Base-by-base conservation (phyloP, 345 rosid genomes). In the Corchorus olitorius region DNA sequence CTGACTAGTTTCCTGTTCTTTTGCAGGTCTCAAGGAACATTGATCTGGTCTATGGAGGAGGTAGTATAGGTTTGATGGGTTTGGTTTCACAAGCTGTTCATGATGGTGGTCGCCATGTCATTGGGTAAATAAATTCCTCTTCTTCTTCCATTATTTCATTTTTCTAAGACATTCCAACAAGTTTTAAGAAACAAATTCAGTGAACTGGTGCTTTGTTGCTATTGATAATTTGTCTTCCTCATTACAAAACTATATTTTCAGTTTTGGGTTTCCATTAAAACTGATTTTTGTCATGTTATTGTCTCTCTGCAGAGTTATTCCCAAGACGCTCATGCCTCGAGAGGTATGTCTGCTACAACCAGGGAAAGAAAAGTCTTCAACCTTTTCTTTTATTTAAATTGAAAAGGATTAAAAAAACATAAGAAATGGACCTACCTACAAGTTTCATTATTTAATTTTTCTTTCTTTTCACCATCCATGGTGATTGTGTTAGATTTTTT, bases 321-420 rank as follows among this genome's bases (percentile, higher is more conserved):
- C 99, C 90, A 94, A 92, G 96, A 97, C 98, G 87, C 97, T 97
- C 93, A 94, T 94, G 99, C 99, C 98, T 87, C 95, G 96, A 91
- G 98, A 97, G 99, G 99, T 97, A 88, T 88, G 97, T 87, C 86
- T 85, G 84, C 77, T 78, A 69, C 65, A 50, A 52, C 90, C 76
- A 69, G 81, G 53, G 34, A 79, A 74, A 64, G 16, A 80, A 76
- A 84, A 87, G 84, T 56, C 86, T 80, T 71, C 20, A 41, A 83
- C 77, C 87, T 82, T 88, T 86, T 67, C 75, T 49, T 73, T 49
- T 73, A 61, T 71, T 65, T 73, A 72, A 78, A 53, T 70, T 62
- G 45, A 65, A 33, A 41, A 49, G 50, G 43, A 39, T 39, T 39
- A 60, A n/a, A 52, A 9, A 79, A 63, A 12, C 27, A 63, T 52